Evolutionary conservation across 2,329 filamentous ascomycete species (phyloP), one percentile per base, ranked within the genome.

Genomic region (Xylariaceae sp.): DNA sequence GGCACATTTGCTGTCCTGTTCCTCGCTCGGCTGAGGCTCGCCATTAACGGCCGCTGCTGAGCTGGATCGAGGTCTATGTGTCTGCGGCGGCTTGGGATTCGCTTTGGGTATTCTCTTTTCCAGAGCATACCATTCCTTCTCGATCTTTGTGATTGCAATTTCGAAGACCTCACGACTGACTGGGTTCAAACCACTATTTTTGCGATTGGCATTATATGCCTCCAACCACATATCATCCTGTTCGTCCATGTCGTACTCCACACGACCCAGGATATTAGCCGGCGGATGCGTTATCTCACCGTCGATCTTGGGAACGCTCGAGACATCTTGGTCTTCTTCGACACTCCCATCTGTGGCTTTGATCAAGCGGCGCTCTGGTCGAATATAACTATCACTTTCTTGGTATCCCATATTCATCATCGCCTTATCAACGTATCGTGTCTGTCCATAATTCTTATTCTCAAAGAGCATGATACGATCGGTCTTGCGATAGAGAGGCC

Each of bases 201-300:
- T 89, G 59, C 94, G 85, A 68, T 89, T 86, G 10, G 79, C 76
- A 68, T 99, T 99, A 71, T 93, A 85, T 45, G 86, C 84, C 67
- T 94, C 89, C 30, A 99, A 79, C 94, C 94, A 99, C 77, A 92
- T 91, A 66, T 96, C 92, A 73, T 99, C 94, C 71, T 99, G 94
- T 75, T 99, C 94, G 71, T 99, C 94, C 94, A 99, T 99, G 73
- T 99, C 94, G 73, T 99, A 99, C 72, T 99, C 94, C 17, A 99
- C 94, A 58, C 90, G 87, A 10, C 91, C 90, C 45, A 95, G 82
- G 15, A 78, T 78, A 55, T 76, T 77, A 42, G 75, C 75, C 3
- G 78, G 76, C 45, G 72, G 70, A 45, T 73, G 73, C 3, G 67
- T 45, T 56, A 76, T 71, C 51, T 89, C 87, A 7, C 81, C 82